These are phyloP conservation scores for Voacanga thouarsii DNA, from an alignment of 257 asterid species.

Conservation along the genomic window DNA sequence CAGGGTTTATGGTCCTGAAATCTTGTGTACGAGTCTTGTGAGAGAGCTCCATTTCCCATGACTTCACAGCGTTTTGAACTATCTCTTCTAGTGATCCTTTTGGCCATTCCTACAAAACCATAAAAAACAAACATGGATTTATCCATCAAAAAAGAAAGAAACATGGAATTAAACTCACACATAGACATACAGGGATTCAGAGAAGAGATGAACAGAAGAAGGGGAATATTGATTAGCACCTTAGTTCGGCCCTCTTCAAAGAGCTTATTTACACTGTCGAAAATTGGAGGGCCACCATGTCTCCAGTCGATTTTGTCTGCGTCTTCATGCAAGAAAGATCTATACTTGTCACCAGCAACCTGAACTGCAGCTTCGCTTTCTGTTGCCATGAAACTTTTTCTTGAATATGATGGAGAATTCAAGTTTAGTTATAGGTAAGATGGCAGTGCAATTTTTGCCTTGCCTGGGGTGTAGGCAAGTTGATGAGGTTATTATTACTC, in stretches of 20 bases:
- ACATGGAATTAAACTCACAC: not conserved
- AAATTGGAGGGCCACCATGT: slow-evolving; percentile 82
- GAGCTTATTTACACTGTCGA: slow-evolving; percentile 53
- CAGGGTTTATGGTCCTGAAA: slow-evolving; percentile 68
- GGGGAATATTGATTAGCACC: slow-evolving; percentile 15
- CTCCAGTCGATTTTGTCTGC: slow-evolving; percentile 60
- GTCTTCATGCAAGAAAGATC: slow-evolving; percentile 66
- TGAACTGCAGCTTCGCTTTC: slow-evolving; percentile 9
- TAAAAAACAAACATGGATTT: not conserved
- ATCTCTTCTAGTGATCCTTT: slow-evolving; percentile 82
- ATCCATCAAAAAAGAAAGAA: not conserved
- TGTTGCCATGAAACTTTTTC: slow-evolving; percentile 9
- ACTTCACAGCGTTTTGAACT: slow-evolving; percentile 81
- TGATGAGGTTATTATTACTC: too few species aligned
- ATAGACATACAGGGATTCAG: not conserved
- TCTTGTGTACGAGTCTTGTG: slow-evolving; percentile 74
- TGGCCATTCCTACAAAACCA: slow-evolving; percentile 58
- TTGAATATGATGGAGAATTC: not conserved
- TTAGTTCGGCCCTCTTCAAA: slow-evolving; percentile 81
- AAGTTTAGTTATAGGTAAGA: not conserved
- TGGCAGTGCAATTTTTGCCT: not conserved
- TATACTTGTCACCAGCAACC: slow-evolving; percentile 47
- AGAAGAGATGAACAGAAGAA: not conserved
- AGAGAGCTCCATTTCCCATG: slow-evolving; percentile 97
- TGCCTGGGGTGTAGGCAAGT: too few species aligned